Base-by-base conservation (phyloP, 257 asterid species). In the Nicotiana benthamiana region DNA sequence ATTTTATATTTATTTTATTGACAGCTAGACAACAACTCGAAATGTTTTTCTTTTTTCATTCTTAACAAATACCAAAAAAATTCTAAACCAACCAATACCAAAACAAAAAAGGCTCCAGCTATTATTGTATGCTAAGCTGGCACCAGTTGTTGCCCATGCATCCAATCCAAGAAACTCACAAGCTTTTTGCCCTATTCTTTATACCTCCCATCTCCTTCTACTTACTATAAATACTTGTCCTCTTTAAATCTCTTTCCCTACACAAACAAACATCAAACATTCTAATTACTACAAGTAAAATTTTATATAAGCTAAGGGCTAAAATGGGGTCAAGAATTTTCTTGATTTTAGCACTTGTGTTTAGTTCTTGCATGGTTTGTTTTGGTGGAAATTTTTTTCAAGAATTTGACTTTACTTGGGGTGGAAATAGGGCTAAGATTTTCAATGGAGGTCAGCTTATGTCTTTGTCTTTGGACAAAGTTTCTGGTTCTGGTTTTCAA, bases 401-500 rank as follows among this genome's bases (percentile, higher is more conserved):
- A 56, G 93, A 88, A 54, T 89, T 89, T 80, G 93, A 87, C 62
- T 46, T 89, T 6, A 85, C 85, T 7, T 91, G 95, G 95, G 93
- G 95, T 28, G 90, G 75, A 9, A 75, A 79, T 22, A 82, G 92
- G 53, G 90, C 90, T 46, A 91, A 85, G 89, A 86, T 90, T 6
- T 87, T 80, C 77, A 79, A 81, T 10, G 85, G 87, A 22, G 96
- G 96, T 3, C 89, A 86, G 76, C 89, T 90, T 34, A 85, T 91
- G 5, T 83, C 96, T 9, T 43, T 91, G 78, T 91, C 96, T 11
- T 82, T 91, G 2, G 96, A 91, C 82, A 89, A 81, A 5, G 4
- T 26, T 3, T 89, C 96, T 9, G 96, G 96, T 11, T 88, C 93
- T 4, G 93, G 96, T 16, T 91, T 91, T 75, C 85, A 84, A 7